Conservation (phyloP, 2,329 filamentous ascomycete species). For the Fusarium sp. region DNA sequence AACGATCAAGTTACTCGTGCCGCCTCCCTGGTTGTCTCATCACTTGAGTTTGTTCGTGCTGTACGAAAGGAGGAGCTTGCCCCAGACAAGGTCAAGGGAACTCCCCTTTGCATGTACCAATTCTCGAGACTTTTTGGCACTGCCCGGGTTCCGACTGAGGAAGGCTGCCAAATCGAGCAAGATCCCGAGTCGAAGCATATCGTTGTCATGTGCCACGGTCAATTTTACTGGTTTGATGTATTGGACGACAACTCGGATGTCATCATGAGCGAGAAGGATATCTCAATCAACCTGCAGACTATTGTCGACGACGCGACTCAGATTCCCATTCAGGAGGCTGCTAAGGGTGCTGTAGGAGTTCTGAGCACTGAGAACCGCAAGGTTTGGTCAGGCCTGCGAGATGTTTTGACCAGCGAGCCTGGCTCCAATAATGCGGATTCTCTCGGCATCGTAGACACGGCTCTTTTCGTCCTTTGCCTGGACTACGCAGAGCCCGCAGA, state of each 20-base stretch:
- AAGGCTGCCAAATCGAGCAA: constrained; percentile 95
- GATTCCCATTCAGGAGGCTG: constrained; percentile 91
- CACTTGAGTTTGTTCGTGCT: constrained; percentile 91
- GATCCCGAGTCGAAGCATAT: constrained; percentile 94
- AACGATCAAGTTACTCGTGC: constrained; percentile 97
- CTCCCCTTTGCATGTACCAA: constrained; percentile 97
- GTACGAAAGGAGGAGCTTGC: constrained; percentile 93
- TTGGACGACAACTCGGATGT: constrained; percentile 93
- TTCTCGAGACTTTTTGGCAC: constrained; percentile 96
- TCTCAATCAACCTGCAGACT: constrained; percentile 90
- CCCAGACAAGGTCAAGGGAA: constrained; percentile 86
- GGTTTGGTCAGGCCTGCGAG: constrained; percentile 91
- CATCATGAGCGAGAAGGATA: constrained; percentile 97
- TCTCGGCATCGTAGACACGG: constrained; percentile 93
- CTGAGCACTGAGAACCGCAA: constrained; percentile 97
- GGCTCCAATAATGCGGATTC: constrained; percentile 96
- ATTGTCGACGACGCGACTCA: constrained; percentile 92
- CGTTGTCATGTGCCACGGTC: constrained; percentile 91
- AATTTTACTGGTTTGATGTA: constrained; percentile 99
- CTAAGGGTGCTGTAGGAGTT: constrained; percentile 94
- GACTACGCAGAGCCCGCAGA: constrained; percentile 90
- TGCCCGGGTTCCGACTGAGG: constrained; percentile 90
- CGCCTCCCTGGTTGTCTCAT: constrained; percentile 90
- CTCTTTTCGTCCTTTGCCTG: constrained; percentile 90
- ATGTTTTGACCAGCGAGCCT: constrained; percentile 86